A percentile compares a stretch with the other conserved stretches of the same genome.
Evolutionary conservation across 345 rosid species (phyloP).

Genomic region (Arabidopsis thaliana): TAIR10.1 NC_003076.8:20720001-20720500

Average conservation of each 20-base stretch:
- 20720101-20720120: constrained; percentile 11
- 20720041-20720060: not conserved
- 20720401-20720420: constrained; percentile 33
- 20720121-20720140: constrained; percentile 38
- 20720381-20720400: constrained; percentile 24
- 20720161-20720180: constrained; percentile 21
- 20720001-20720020: constrained; percentile 26
- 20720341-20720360: constrained; percentile 44
- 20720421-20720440: constrained; percentile 33
- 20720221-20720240: constrained; percentile 38
- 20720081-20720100: not conserved
- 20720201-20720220: not conserved
- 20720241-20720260: constrained; percentile 22
- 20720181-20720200: not conserved
- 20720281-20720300: constrained; percentile 21
- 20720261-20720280: not conserved
- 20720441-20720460: constrained; percentile 35
- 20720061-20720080: not conserved
- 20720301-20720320: constrained; percentile 35
- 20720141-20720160: constrained; percentile 23
- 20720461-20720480: constrained; percentile 22
- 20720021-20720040: constrained; percentile 11
- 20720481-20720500: constrained; percentile 27
- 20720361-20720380: constrained; percentile 25
- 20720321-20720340: constrained; percentile 25